A percentile compares a stretch with the other conserved stretches of the same genome.
Conservation (phyloP, 495 filamentous ascomycete species). For the Neurospora sublineolata region DNA sequence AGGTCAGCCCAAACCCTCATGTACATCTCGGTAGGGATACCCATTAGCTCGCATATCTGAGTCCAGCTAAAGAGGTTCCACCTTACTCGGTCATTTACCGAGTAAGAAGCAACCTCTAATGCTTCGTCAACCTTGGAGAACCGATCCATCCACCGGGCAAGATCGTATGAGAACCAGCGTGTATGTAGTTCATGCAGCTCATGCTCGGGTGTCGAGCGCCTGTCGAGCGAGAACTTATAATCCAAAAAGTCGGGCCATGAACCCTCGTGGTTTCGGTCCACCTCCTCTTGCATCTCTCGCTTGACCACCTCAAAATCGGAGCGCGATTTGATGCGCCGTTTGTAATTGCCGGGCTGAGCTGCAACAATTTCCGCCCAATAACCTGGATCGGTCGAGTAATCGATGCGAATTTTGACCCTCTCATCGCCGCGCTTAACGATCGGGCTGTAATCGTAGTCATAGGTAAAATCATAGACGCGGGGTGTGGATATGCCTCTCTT, state of each 20-base stretch:
- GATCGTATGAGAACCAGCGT: conserved; percentile 7
- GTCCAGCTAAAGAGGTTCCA: no score
- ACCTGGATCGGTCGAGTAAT: conserved; percentile 1
- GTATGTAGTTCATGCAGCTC: conserved; percentile 8
- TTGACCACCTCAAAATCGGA: no score
- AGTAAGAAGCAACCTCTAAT: no score
- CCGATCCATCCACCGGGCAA: conserved; percentile 1
- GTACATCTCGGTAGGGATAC: no score
- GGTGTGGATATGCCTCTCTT: neutral
- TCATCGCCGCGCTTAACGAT: neutral
- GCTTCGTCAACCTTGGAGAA: no score
- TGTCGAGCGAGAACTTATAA: neutral
- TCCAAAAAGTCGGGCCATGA: neutral
- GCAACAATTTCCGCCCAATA: no score
- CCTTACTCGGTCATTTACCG: no score
- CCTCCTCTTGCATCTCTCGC: no score
- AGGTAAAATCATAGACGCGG: conserved; percentile 11
- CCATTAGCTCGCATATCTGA: no score
- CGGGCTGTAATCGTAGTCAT: conserved; percentile 12
- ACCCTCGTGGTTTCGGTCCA: neutral
- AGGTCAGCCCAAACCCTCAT: no score
- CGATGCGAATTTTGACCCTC: conserved; percentile 3
- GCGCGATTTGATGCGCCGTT: no score
- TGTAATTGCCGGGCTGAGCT: no score
- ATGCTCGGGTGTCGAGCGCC: conserved; percentile 5